Evolutionary conservation across 768 basidiomycete species (phyloP).

Genomic region (Termitomyces heimii): DNA sequence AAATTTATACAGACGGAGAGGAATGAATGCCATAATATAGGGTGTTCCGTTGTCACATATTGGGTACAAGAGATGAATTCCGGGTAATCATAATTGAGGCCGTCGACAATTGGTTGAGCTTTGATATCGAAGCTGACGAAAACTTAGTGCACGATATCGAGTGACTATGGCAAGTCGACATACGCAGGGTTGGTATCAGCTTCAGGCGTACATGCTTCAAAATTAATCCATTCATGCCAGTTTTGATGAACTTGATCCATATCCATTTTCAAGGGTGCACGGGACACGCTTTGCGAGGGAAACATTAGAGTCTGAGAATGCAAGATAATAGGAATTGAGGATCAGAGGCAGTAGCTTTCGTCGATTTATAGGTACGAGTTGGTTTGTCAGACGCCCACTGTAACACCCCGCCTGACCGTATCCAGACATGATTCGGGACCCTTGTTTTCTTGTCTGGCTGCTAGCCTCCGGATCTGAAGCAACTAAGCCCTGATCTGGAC

Average conservation of each 20-base stretch:
- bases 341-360: not conserved
- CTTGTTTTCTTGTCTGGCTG: slow-evolving; percentile 4
- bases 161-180: not conserved
- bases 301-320: not conserved
- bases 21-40: not conserved
- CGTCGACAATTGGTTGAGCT: not conserved
- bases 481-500: not conserved
- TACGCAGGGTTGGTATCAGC: not conserved
- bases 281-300: not conserved
- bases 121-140: not conserved
- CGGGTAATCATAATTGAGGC: not conserved
- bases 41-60: not conserved
- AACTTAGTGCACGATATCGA: not conserved
- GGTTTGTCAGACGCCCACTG: not conserved
- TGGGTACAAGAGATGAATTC: not conserved
- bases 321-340: not conserved
- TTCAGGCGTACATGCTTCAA: slow-evolving; percentile 3
- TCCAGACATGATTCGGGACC: not conserved
- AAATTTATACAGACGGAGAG: not conserved
- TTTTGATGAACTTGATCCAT: not conserved
- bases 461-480: not conserved
- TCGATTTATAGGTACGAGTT: not conserved
- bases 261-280: not conserved
- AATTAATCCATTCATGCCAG: slow-evolving; percentile 9
- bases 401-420: not conserved